Base-by-base conservation (phyloP, 2,329 filamentous ascomycete species). In the Lecanicillium sp. region DNA sequence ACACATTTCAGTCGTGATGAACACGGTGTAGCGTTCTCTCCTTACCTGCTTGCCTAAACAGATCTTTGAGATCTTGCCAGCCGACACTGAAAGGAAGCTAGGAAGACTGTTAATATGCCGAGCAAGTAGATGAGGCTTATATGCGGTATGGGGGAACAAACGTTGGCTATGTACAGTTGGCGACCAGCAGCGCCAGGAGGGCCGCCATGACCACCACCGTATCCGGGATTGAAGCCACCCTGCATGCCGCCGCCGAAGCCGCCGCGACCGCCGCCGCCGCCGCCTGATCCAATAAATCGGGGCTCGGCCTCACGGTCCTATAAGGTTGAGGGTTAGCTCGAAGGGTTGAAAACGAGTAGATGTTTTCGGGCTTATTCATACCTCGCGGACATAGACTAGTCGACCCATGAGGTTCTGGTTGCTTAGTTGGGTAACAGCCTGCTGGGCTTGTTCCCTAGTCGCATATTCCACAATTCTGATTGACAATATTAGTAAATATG, bases 381-480 rank as follows among this genome's bases (percentile, higher is more conserved):
- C 89, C 77, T 98, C 92, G 67, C 92, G 85, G 63, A 98, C 92
- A 64, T 98, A 98, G 62, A 98, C 88, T 54, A 98, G 83, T 64
- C 92, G 83, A 44, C 92, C 92, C 90, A 96, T 96, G 45, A 98
- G 74, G 63, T 94, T 95, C 68, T 95, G 90, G 72, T 98, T 98
- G 78, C 89, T 95, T 68, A 98, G 85, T 60, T 88, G 92, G 65
- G 85, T 83, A 70, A 98, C 92, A 59, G 92, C 92, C 65, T 87
- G 84, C 67, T 96, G 92, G 62, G 92, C 92, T 83, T 98, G 88
- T 60, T 98, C 92, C 80, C 89, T 86, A 57, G 90, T 95, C 65
- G 89, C 89, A 81, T 98, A 98, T 83, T 98, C 92, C 83, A 98
- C 92, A 86, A 98, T 98, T 74, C 88, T 95, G 25, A 11, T 11